Evolutionary conservation across 768 basidiomycete genomes (phyloP), one percentile per base, ranked within the genome.

Genomic region (Lactarius tabidus): DNA sequence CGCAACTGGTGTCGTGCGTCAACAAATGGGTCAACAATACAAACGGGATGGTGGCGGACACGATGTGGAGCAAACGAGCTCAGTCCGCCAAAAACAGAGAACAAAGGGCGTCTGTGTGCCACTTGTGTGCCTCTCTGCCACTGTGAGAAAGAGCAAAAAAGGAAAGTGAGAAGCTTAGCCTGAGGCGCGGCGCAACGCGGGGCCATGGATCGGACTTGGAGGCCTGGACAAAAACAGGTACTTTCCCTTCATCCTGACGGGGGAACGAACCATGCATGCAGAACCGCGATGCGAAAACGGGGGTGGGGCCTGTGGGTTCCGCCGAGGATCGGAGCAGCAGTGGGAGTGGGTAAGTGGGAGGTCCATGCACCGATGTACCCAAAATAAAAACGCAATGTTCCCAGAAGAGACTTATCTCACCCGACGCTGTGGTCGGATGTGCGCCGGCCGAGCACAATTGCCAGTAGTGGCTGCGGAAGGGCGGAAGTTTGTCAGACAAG

Each of bases 321-420:
- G 48, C 52, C 36, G 51, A 58, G 33, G 58, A 60, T 60, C 53
- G 53, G 59, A 38, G 51, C 23, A 63, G 14, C 23, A 15, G 20
- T 45, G 59, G 52, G 63, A n/a, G 39, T 1, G 12, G 3, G 38
- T 1, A 12, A 6, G 10, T n/a, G 39, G 28, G 55, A 18, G 28
- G 23, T 1, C 45, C 10, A 26, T 23, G 29, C 33, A 29, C 29
- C 17, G 4, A 8, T n/a, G n/a, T n/a, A n/a, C n/a, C n/a, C n/a
- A n/a, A 57, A 33, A 33, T 31, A 33, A 57, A n/a, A 57, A 58
- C 29, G 57, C 41, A 59, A 63, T 64, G 52, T 38, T 45, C 51
- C 66, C 62, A 12, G 66, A 67, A 65, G 17, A 36, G 62, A 39
- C 63, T 23, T 23, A 45, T 67, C 63, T 65, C 36, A 20, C 52